phyloP scores from a whole-genome alignment of 2,329 filamentous ascomycete genomes.

The Periconia sp. region DNA sequence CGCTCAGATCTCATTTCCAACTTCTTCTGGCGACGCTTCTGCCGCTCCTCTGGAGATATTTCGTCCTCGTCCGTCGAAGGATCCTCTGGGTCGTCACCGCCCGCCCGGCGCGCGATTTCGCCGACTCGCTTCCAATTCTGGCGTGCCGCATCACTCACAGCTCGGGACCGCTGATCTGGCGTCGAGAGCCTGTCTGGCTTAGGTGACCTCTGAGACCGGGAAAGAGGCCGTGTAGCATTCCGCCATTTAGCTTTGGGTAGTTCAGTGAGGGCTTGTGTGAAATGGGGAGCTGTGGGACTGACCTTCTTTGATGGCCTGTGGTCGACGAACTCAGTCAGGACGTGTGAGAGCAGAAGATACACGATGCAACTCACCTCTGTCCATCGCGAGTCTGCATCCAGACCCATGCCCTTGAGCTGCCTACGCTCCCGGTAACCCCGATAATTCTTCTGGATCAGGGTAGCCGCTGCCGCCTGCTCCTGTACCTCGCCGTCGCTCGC shows the following conservation, averaged over 20 bases:
- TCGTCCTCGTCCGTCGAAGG: constrained; percentile 54
- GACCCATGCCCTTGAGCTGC: constrained; percentile 70
- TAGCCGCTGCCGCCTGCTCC: constrained; percentile 42
- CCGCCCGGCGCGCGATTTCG: constrained; percentile 73
- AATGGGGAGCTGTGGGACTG: constrained; percentile 23
- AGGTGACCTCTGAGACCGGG: constrained; percentile 43
- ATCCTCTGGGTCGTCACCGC: constrained; percentile 66
- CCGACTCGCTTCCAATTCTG: constrained; percentile 79
- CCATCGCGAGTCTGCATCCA: constrained; percentile 76
- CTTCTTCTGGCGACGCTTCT: constrained; percentile 43
- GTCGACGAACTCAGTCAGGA: constrained; percentile 6
- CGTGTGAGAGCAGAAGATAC: background rate
- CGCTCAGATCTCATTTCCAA: constrained; percentile 62
- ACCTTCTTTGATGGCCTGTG: constrained; percentile 58
- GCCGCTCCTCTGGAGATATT: constrained; percentile 40
- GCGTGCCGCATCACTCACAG: constrained; percentile 56
- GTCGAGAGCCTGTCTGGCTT: constrained; percentile 19
- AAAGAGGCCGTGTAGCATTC: constrained; percentile 55
- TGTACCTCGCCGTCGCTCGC: constrained; percentile 22
- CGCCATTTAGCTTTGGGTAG: constrained; percentile 58
- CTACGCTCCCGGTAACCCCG: constrained; percentile 76
- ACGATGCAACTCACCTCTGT: constrained; percentile 61
- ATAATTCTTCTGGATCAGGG: constrained; percentile 66
- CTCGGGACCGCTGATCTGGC: constrained; percentile 33
- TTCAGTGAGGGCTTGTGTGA: constrained; percentile 31